Conservation (phyloP, 176 grass and related monocot species). For the Urochloa ruziziensis region DNA sequence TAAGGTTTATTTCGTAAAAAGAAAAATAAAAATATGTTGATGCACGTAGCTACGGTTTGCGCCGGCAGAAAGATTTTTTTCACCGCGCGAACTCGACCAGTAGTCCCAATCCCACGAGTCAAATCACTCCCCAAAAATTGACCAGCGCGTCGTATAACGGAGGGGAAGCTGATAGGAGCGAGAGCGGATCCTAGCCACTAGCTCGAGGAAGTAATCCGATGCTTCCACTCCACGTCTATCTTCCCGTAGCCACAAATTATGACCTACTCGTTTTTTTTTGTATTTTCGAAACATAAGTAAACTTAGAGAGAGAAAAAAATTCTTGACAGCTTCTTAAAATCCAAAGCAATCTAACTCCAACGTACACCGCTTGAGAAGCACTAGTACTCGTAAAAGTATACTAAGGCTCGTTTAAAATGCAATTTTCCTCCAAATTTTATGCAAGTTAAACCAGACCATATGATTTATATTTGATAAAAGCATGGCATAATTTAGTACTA, state of each 20-base stretch:
- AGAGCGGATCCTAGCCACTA: constrained; percentile 26
- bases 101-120: not conserved
- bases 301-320: not conserved
- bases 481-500: not conserved
- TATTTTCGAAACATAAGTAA: not conserved
- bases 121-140: not conserved
- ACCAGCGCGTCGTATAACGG: not conserved
- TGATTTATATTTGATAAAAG: not conserved
- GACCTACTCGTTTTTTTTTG: not conserved
- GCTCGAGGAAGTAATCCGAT: not conserved
- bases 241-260: constrained; percentile 36
- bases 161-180: not conserved
- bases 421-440: no score
- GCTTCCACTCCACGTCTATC: constrained; percentile 16
- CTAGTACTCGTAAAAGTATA: not conserved
- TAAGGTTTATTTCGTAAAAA: no score
- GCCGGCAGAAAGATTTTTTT: constrained; percentile 2
- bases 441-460: no score
- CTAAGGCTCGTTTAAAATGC: not conserved
- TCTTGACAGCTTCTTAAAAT: no score
- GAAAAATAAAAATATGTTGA: no score
- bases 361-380: not conserved
- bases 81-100: not conserved
- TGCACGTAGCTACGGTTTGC: not conserved
- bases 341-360: not conserved